Evolutionary conservation across 164 flowering plant species (phyloP).

Genomic region (Macadamia integrifolia): DNA sequence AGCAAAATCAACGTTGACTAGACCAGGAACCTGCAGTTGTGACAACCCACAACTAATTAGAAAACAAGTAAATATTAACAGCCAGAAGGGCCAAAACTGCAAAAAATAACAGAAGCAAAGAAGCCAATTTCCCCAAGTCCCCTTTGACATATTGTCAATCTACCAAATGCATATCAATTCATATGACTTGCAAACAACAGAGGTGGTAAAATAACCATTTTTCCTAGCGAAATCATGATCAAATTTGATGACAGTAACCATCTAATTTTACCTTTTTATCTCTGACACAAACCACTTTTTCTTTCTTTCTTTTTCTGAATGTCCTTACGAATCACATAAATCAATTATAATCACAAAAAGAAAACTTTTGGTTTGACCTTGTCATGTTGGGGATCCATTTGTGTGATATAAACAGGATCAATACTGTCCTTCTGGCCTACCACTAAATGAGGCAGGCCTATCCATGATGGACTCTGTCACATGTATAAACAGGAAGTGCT

Average conservation of each 20-base stretch:
- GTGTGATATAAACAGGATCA: not conserved
- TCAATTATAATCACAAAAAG: not conserved
- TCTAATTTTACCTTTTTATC: too few species aligned
- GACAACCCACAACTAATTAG: not conserved
- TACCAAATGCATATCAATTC: too few species aligned
- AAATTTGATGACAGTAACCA: too few species aligned
- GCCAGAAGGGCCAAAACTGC: not conserved
- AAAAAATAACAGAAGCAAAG: not conserved
- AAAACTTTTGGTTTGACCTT: not conserved
- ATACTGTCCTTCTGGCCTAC: not conserved
- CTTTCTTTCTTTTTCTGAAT: too few species aligned
- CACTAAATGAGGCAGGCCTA: not conserved
- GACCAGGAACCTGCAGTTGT: constrained; percentile 50
- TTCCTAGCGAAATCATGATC: too few species aligned
- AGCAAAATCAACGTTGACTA: constrained; percentile 78
- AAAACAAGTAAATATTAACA: not conserved
- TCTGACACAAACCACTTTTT: too few species aligned
- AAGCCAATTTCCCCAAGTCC: too few species aligned
- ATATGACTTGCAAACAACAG: too few species aligned
- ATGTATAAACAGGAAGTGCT: too few species aligned
- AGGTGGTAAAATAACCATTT: too few species aligned
- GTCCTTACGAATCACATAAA: not conserved
- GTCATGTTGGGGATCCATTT: not conserved
- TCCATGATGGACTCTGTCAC: not conserved
- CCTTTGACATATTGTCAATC: too few species aligned